These are phyloP conservation scores for Chaetoscypha palmicola DNA, from an alignment of 2,329 filamentous ascomycete species.

Conservation along the genomic window DNA sequence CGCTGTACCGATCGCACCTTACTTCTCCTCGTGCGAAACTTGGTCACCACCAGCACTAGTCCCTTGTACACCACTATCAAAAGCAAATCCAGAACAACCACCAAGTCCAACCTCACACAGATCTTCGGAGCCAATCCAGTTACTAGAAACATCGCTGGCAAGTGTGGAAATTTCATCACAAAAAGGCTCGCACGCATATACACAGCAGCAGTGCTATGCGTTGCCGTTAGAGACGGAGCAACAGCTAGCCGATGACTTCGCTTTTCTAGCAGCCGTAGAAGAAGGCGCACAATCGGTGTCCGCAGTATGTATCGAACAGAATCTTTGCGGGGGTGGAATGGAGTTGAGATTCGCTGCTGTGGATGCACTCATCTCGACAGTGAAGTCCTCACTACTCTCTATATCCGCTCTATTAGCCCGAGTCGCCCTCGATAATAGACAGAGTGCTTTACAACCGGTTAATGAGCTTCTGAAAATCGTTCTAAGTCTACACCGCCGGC, in stretches of 20 bases:
- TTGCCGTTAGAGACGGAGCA: slow-evolving; percentile 25
- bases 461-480: slow-evolving; percentile 4
- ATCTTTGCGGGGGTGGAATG: slow-evolving; percentile 6
- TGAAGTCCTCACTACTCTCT: slow-evolving; percentile 1
- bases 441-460: not conserved
- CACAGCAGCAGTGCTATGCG: slow-evolving; percentile 1
- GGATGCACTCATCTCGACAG: slow-evolving; percentile 7
- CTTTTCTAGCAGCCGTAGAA: slow-evolving; percentile 27
- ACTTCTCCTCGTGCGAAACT: slow-evolving; percentile 8
- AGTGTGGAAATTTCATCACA: not conserved
- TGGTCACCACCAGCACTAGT: no score
- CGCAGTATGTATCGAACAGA: slow-evolving; percentile 29
- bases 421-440: not conserved
- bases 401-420: not conserved
- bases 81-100: no score
- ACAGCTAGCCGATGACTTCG: slow-evolving; percentile 28
- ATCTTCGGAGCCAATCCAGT: no score
- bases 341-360: slow-evolving; percentile 21
- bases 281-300: slow-evolving; percentile 26
- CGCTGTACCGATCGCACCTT: slow-evolving; percentile 16
- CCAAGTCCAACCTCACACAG: no score
- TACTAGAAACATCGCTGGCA: not conserved
- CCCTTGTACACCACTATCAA: no score
- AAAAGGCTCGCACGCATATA: not conserved
- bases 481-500: slow-evolving; percentile 7